Percentiles rank a stretch among this genome's conserved stretches.
Conservation (phyloP, 2,329 filamentous ascomycete genomes). For the Thielaviopsis punctulata region DNA sequence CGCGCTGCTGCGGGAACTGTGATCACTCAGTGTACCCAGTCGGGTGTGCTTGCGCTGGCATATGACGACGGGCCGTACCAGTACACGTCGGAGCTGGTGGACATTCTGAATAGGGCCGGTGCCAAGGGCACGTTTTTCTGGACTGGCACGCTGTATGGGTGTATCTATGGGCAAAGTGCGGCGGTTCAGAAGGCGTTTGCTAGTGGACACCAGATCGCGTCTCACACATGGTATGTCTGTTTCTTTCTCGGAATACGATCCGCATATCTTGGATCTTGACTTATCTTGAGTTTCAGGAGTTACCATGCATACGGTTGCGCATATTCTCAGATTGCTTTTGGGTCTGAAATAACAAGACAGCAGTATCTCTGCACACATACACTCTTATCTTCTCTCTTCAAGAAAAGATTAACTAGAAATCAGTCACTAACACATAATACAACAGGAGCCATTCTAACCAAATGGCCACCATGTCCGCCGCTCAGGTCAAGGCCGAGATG, state of each 20-base stretch:
- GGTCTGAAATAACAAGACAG: no score
- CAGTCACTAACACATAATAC: slow-evolving; percentile 4
- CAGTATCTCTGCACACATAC: no score
- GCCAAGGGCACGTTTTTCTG: slow-evolving; percentile 38
- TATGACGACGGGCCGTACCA: slow-evolving; percentile 36
- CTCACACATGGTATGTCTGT: slow-evolving; percentile 30
- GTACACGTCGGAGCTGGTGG: slow-evolving; percentile 31
- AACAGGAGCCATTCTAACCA: slow-evolving; percentile 27
- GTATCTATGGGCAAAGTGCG: slow-evolving; percentile 30
- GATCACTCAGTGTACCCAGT: slow-evolving; percentile 27
- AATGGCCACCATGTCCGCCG: slow-evolving; percentile 23
- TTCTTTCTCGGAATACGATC: no score
- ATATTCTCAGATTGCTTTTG: no score
- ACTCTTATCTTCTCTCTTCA: no score
- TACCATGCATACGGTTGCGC: no score
- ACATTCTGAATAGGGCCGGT: slow-evolving; percentile 29
- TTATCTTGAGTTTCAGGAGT: no score
- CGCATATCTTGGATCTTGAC: no score
- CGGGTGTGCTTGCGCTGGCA: slow-evolving; percentile 31
- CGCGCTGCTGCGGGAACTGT: slow-evolving; percentile 25
- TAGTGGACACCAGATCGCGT: slow-evolving; percentile 35
- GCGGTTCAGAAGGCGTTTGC: slow-evolving; percentile 36
- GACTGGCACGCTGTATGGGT: slow-evolving; percentile 32
- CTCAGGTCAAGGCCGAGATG: slow-evolving; percentile 30
- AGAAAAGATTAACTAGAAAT: no score